Percentiles rank a stretch among this genome's conserved stretches.
Conservation (phyloP, 2,329 filamentous ascomycete genomes). For the Fusarium irregulare region DNA sequence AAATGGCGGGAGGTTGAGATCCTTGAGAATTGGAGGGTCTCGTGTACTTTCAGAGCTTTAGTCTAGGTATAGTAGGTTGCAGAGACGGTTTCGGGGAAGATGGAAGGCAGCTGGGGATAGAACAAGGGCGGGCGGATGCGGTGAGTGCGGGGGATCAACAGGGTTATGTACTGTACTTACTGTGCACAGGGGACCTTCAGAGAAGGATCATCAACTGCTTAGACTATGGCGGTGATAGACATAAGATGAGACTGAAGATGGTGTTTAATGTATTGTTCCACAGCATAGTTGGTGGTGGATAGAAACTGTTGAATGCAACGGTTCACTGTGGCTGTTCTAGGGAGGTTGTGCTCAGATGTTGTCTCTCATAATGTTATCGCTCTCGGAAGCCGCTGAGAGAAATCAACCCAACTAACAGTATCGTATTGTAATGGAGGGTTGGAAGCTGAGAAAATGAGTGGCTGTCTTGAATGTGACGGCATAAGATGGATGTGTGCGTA, state of each 20-base stretch:
- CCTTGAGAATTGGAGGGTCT: conserved; percentile 21
- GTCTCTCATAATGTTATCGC: conserved; percentile 26
- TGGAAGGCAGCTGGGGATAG: conserved; percentile 19
- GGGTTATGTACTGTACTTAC: conserved; percentile 1
- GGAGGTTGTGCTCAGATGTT: conserved; percentile 26
- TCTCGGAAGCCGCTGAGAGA: conserved; percentile 23
- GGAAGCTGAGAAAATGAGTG: conserved; percentile 21
- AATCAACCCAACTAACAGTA: not conserved
- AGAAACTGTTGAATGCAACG: conserved; percentile 28
- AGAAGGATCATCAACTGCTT: not conserved
- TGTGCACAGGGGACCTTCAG: not conserved
- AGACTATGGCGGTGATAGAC: conserved; percentile 6
- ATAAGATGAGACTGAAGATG: conserved; percentile 16
- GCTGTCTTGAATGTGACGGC: conserved; percentile 32
- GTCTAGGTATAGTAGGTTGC: not conserved
- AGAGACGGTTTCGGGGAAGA: conserved; percentile 29
- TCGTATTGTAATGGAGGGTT: conserved; percentile 23
- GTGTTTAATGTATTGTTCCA: not conserved
- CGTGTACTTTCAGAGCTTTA: conserved; percentile 9
- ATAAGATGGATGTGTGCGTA: conserved; percentile 7
- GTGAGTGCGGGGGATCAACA: conserved; percentile 44
- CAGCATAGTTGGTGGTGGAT: conserved; percentile 11
- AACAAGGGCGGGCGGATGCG: conserved; percentile 38
- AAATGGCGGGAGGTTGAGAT: conserved; percentile 29
- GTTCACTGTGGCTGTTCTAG: conserved; percentile 25